Evolutionary conservation across 1,284 basidiomycete species (phyloP), one percentile per base, ranked within the genome.

Genomic region (Ceratobasidium papillatum): DNA sequence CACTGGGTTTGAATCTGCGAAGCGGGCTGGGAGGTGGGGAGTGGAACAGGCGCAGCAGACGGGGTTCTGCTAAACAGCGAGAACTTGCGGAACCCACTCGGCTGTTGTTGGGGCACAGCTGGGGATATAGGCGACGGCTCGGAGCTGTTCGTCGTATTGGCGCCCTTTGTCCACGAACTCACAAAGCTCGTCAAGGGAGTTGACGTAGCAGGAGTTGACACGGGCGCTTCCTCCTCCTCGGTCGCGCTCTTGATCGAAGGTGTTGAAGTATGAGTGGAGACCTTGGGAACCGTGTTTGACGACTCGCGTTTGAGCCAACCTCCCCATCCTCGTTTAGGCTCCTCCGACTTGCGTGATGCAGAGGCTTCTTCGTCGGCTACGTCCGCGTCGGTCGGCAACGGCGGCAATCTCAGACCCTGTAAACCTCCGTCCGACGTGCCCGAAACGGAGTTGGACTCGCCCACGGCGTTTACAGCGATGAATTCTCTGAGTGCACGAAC

Each of bases 401-500:
- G 89, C 4, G 90, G 89, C 11, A 90, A 82, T 75, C 86, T 85
- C 52, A 86, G 78, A 3, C 80, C 81, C 54, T 79, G 78, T n/a
- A 78, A 58, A 22, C 76, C 78, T 3, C 63, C 77, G 56, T 22
- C 52, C 51, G 38, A 54, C 77, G 75, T 75, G 77, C 36, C 75
- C 61, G 74, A 32, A 59, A 62, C 75, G 2, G 76, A 51, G 19
- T 78, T 73, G n/a, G 80, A 75, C 61, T 81, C 80, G 3, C 87
- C 88, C 49, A 92, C 84, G 69, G 88, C 88, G 79, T 91, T 88
- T 78, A 93, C 90, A 27, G 90, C 89, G 78, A 98, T 95, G 80
- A 95, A 98, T 73, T 91, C 91, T 47, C 94, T 87, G 43, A 98
- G 83, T 0, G 92, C 93, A 73, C 88, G 89, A 76, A 93, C 89